These are phyloP conservation scores for Plasmodium yoelii DNA, from an alignment of 169 alveolate species.

Conservation along the genomic window DNA sequence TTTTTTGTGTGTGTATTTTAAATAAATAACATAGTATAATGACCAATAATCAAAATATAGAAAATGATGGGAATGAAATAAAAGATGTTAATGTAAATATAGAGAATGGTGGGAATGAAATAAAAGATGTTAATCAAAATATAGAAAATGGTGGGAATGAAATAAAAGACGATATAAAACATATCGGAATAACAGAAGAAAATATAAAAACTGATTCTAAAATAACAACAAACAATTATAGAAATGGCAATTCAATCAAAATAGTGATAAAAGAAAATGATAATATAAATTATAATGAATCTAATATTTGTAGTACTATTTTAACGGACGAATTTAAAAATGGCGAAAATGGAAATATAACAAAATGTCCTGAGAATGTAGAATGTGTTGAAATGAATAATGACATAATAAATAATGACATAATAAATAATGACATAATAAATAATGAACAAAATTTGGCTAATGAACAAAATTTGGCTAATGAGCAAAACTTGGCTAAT, in stretches of 20 bases:
- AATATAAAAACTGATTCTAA: neutral
- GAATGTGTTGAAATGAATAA: neutral
- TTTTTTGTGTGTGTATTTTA: too few species aligned
- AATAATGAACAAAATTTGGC: neutral
- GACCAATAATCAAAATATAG: slow-evolving; percentile 45
- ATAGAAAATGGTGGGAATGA: slow-evolving; percentile 3
- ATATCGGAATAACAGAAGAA: neutral
- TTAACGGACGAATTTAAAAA: neutral
- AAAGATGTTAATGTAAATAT: neutral
- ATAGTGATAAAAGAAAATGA: neutral
- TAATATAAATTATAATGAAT: neutral
- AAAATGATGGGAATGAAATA: slow-evolving; percentile 37
- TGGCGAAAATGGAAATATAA: neutral
- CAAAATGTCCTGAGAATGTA: neutral
- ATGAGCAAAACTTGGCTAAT: neutral
- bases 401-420: neutral
- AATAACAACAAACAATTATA: neutral
- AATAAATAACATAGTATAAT: neutral
- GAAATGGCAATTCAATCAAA: neutral
- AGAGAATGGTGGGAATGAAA: slow-evolving; percentile 1
- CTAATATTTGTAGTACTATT: neutral
- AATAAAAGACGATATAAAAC: neutral
- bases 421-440: neutral
- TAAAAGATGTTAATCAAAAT: too few species aligned
- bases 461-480: slow-evolving; percentile 4